Percentiles rank a stretch among this genome's conserved stretches.
phyloP scores from a whole-genome alignment of 768 basidiomycete genomes.

The Kwoniella dejecticola region DNA sequence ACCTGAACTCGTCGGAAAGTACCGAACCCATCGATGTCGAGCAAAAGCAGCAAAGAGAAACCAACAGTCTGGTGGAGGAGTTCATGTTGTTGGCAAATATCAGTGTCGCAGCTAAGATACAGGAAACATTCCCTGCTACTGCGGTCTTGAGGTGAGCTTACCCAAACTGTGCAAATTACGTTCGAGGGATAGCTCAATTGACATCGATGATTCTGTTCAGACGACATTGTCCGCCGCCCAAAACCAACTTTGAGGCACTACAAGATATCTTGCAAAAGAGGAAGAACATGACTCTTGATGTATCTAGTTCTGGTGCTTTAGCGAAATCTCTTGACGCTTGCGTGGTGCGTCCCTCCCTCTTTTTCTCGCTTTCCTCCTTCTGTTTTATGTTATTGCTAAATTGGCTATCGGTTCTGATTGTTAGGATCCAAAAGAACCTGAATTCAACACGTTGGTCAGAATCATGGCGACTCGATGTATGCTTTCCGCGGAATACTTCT shows the following conservation, averaged over 20 bases:
- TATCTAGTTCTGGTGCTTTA: slow-evolving; percentile 84
- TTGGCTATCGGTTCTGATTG: neutral
- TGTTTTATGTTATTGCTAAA: no score
- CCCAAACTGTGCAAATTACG: neutral
- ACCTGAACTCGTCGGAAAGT: slow-evolving; percentile 87
- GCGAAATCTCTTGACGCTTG: slow-evolving; percentile 86
- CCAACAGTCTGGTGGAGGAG: slow-evolving; percentile 95
- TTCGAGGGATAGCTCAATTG: neutral
- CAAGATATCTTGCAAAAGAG: slow-evolving; percentile 88
- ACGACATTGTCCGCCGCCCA: slow-evolving; percentile 87
- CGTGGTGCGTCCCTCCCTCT: slow-evolving; percentile 73
- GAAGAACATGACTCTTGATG: slow-evolving; percentile 78
- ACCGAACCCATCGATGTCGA: slow-evolving; percentile 96
- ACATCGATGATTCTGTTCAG: slow-evolving; percentile 55
- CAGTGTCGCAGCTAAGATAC: slow-evolving; percentile 85
- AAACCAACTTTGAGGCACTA: slow-evolving; percentile 90
- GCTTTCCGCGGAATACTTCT: slow-evolving; percentile 97
- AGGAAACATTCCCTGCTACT: slow-evolving; percentile 92
- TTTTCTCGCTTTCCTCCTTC: no score
- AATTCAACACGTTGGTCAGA: slow-evolving; percentile 95
- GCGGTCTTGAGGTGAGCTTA: slow-evolving; percentile 81
- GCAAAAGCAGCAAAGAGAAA: slow-evolving; percentile 87
- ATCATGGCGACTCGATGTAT: slow-evolving; percentile 99
- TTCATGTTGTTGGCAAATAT: slow-evolving; percentile 99
- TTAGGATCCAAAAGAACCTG: slow-evolving; percentile 77